Evolutionary conservation across 192 early-diverging fungal species (phyloP).

Genomic region (Linnemannia exigua): DNA sequence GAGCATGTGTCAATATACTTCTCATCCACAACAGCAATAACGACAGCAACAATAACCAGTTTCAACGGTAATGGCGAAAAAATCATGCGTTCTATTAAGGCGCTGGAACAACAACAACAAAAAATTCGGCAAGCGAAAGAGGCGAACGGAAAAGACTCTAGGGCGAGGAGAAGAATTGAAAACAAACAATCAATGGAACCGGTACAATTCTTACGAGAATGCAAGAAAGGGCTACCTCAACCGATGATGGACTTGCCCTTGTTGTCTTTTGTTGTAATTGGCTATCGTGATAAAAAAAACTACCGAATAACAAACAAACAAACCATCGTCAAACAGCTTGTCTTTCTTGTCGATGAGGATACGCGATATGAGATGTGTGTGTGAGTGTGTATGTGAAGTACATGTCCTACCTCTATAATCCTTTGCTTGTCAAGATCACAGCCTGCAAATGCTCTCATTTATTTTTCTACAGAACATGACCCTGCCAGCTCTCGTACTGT

Average conservation of each 20-base stretch:
- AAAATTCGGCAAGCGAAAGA: not conserved
- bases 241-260: not conserved
- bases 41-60: not conserved
- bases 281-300: not conserved
- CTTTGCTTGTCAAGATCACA: not conserved
- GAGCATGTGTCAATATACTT: not conserved
- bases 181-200: not conserved
- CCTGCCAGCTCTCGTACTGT: not conserved
- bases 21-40: not conserved
- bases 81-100: too few relatives aligned
- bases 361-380: not conserved
- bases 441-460: not conserved
- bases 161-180: not conserved
- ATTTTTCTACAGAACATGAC: not conserved
- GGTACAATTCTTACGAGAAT: not conserved
- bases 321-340: not conserved
- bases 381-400: not conserved
- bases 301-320: not conserved
- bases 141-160: not conserved
- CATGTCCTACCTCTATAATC: not conserved
- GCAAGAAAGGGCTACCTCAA: not conserved
- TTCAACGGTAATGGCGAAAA: too few relatives aligned
- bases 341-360: not conserved
- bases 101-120: not conserved
- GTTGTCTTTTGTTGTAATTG: not conserved